Conservation (phyloP, 2,329 filamentous ascomycete species). For the Exutisphaerella laricina region DNA sequence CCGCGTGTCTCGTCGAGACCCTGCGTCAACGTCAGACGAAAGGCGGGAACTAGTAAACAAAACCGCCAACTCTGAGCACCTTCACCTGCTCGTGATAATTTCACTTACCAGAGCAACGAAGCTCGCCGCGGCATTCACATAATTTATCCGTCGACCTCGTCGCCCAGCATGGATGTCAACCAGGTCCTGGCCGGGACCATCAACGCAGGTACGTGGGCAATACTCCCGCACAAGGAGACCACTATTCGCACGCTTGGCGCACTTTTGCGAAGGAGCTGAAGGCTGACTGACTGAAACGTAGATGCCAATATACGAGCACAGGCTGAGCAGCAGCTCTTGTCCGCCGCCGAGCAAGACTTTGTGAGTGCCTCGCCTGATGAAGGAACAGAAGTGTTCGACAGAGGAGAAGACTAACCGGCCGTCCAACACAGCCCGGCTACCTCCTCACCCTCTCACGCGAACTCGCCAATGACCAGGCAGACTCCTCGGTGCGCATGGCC, state of each 20-base stretch:
- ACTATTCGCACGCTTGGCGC: too few relatives aligned
- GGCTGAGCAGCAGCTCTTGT: constrained; percentile 88
- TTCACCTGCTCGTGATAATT: constrained; percentile 13
- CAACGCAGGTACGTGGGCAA: constrained; percentile 79
- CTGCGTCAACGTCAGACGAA: too few relatives aligned
- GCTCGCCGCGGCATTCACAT: constrained; percentile 13
- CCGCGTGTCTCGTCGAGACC: too few relatives aligned
- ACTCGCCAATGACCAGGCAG: constrained; percentile 82
- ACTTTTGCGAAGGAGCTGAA: constrained; percentile 28
- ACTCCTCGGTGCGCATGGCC: constrained; percentile 81
- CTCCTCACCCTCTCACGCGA: constrained; percentile 87
- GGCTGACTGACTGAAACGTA: constrained; percentile 38
- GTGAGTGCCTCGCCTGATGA: too few relatives aligned
- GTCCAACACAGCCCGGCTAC: constrained; percentile 69
- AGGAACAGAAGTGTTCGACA: too few relatives aligned
- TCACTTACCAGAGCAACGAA: constrained; percentile 19
- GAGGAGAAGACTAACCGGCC: constrained; percentile 12
- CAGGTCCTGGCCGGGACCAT: constrained; percentile 96
- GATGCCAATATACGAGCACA: constrained; percentile 84
- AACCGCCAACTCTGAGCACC: background rate
- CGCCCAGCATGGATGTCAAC: constrained; percentile 83
- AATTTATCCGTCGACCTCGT: background rate
- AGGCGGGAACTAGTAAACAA: too few relatives aligned
- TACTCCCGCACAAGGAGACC: too few relatives aligned
- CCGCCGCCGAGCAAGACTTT: constrained; percentile 92